Conservation (phyloP, 352 stramenopile genomes). For the Albugo laibachii region DNA sequence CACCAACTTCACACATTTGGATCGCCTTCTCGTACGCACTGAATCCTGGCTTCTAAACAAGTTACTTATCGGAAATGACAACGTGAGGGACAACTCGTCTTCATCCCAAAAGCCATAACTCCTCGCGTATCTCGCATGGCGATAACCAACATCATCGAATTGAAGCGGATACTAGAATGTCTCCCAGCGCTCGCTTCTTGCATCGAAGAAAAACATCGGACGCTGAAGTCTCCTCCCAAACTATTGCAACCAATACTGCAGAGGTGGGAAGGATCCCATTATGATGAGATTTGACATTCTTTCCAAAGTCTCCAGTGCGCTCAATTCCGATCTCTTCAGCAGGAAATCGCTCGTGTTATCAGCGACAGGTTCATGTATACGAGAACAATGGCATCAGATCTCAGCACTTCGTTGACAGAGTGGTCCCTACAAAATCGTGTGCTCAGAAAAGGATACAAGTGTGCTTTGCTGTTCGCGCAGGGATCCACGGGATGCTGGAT, state of each 20-base stretch:
- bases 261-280: not conserved
- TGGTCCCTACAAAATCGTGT: conserved; percentile 21
- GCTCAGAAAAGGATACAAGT: conserved; percentile 73
- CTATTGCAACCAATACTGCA: not conserved
- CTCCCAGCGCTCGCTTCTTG: conserved; percentile 31
- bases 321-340: conserved; percentile 19
- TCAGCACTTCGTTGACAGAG: conserved; percentile 11
- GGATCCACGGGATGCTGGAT: conserved; percentile 74
- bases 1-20: conserved; percentile 44
- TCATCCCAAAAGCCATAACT: conserved; percentile 59
- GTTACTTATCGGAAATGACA: not conserved
- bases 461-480: conserved; percentile 56
- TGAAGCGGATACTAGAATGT: conserved; percentile 67
- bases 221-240: not conserved
- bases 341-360: conserved; percentile 17
- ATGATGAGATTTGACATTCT: not conserved
- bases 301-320: too few species aligned
- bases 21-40: conserved; percentile 34
- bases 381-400: not conserved
- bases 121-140: conserved; percentile 39
- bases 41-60: not conserved
- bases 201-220: conserved; percentile 14
- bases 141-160: conserved; percentile 56
- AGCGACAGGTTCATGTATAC: not conserved
- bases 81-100: conserved; percentile 45